Base-by-base conservation (phyloP, 495 filamentous ascomycete genomes). In the Daldinia bambusicola region DNA sequence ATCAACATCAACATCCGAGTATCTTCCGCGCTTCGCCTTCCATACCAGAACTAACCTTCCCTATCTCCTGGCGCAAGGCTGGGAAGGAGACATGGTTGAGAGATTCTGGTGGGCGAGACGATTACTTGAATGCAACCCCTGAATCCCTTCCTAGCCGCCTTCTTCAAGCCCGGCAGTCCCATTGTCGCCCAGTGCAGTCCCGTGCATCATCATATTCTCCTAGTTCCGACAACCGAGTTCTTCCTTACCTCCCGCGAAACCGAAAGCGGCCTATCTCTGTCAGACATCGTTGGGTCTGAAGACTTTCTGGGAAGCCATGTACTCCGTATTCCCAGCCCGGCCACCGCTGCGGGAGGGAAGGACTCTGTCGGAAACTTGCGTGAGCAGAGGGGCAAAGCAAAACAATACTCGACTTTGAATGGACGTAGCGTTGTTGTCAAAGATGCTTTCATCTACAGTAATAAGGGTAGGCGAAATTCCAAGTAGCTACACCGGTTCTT, bases 281-380 rank as follows among this genome's bases (percentile, higher is more conserved):
- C 89, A 71, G 95, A 98, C 71, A 87, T 97, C 65, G 90, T 93
- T 74, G 86, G 86, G 61, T 92, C 89, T 43, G 96, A 99, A 70
- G 96, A 99, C 70, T 98, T 99, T 78, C 85, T 98, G 51, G 94
- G 89, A 40, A 98, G 95, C 84, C 96, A 99, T 92, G 93, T 98
- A 55, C 83, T 99, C 73, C 92, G 95, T 69, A 89, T 97, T 67
- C 90, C 92, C 26, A 81, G 84, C 16, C 84, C 86, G 61, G 81
- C 83, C 65, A 80, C 79, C 40, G 84, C 86, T 53, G 80, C 82
- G 66, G 87, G 85, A 75, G 89, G 84, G 67, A 92, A 92, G 80
- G 92, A 94, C 77, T 85, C 82, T 18, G 63, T 76, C 12, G 84
- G 86, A 32, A 94, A 89, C 78, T 88, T 97, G 66, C 91, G 96